phyloP scores from a whole-genome alignment of 2,329 filamentous ascomycete genomes.

The Didymella sp. region DNA sequence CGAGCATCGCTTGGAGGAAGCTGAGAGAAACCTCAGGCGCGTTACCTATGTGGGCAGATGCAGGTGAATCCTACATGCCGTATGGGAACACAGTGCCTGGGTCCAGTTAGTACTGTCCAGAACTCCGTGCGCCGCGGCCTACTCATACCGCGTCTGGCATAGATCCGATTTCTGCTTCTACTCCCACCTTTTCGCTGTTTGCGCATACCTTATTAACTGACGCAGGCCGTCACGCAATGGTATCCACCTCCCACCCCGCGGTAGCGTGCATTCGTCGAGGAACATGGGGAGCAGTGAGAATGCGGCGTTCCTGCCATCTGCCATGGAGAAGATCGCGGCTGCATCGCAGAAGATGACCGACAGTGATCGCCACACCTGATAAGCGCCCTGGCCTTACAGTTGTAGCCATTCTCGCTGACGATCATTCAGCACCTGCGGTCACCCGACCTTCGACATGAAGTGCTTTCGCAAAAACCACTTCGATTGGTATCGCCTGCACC shows the following conservation, averaged over 20 bases:
- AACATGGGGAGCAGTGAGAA: not conserved
- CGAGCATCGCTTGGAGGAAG: not conserved
- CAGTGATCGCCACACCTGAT: not conserved
- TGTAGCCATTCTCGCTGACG: not conserved
- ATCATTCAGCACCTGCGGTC: slow-evolving; percentile 1
- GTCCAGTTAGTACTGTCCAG: not conserved
- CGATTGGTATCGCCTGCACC: slow-evolving; percentile 8
- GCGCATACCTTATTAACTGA: not conserved
- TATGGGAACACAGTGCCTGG: not conserved
- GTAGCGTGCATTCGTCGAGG: not conserved
- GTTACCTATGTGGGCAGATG: not conserved
- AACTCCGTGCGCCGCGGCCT: not conserved
- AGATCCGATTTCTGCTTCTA: not conserved
- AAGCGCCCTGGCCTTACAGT: not conserved
- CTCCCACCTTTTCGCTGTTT: not conserved
- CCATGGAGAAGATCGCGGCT: slow-evolving; percentile 1
- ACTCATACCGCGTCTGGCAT: not conserved
- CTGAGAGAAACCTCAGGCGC: not conserved
- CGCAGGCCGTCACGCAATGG: not conserved
- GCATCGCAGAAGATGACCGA: not conserved
- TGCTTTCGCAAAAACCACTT: slow-evolving; percentile 15
- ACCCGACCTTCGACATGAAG: not conserved
- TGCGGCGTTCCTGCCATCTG: not conserved
- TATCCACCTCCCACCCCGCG: not conserved
- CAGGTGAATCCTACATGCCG: not conserved